phyloP scores from a whole-genome alignment of 2,329 filamentous ascomycete genomes.

The Xylogone sp. region DNA sequence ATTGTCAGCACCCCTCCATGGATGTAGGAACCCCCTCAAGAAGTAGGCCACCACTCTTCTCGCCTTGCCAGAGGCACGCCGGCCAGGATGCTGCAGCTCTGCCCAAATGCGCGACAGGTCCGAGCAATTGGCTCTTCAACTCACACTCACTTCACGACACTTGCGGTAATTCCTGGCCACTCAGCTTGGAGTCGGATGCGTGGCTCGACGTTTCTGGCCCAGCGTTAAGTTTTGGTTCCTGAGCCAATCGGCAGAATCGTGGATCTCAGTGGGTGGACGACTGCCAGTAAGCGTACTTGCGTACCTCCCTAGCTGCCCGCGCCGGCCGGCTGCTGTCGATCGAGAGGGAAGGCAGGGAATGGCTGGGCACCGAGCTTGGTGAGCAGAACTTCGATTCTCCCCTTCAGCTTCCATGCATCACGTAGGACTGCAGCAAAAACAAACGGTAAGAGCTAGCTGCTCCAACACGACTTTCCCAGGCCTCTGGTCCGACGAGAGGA shows the following conservation, averaged over 20 bases:
- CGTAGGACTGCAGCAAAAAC: too few species aligned
- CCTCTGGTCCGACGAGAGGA: background rate
- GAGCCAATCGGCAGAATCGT: constrained; percentile 1
- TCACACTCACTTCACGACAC: background rate
- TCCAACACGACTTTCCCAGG: background rate
- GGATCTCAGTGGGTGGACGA: background rate
- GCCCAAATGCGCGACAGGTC: background rate
- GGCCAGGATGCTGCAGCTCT: background rate
- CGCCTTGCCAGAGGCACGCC: background rate
- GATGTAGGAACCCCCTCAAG: background rate
- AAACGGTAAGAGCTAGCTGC: too few species aligned
- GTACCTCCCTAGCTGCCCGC: too few species aligned
- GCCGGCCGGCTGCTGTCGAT: too few species aligned
- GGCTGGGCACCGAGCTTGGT: background rate
- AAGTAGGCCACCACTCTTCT: background rate
- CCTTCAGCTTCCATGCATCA: background rate
- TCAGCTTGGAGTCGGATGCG: background rate
- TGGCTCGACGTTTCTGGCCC: background rate
- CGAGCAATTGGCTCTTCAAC: background rate
- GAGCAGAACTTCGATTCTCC: background rate
- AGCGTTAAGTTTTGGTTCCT: constrained; percentile 1
- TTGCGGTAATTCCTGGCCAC: background rate
- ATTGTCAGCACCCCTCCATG: background rate
- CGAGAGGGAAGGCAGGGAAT: too few species aligned
- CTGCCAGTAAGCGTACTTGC: background rate